These are phyloP conservation scores for Delonix regia DNA, from an alignment of 306 rosid species.

Conservation along the genomic window DNA sequence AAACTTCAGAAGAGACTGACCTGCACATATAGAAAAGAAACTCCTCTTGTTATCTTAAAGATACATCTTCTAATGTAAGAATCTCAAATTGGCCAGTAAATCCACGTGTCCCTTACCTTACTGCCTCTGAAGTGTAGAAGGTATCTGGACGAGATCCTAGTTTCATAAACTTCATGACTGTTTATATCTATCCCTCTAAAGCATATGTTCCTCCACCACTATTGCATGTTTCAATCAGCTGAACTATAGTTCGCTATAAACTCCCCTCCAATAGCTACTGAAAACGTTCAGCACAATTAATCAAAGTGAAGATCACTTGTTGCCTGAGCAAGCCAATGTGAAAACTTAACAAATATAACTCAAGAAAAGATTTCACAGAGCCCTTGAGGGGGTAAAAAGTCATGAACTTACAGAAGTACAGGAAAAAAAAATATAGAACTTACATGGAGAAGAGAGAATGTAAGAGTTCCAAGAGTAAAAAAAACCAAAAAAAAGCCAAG, in stretches of 20 bases:
- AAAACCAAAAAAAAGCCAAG: constrained; percentile 44
- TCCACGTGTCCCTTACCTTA: constrained; percentile 54
- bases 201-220: constrained; percentile 47
- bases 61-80: background rate
- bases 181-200: constrained; percentile 31
- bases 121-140: constrained; percentile 74
- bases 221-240: constrained; percentile 34
- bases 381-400: background rate
- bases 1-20: constrained; percentile 88
- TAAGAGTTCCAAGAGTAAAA: constrained; percentile 32
- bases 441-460: constrained; percentile 48
- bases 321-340: constrained; percentile 25
- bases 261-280: constrained; percentile 29
- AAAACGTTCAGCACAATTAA: constrained; percentile 36
- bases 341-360: constrained; percentile 23
- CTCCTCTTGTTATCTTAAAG: constrained; percentile 8
- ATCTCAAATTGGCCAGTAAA: background rate
- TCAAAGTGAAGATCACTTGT: constrained; percentile 40
- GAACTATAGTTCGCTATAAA: constrained; percentile 20
- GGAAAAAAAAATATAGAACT: constrained; percentile 5
- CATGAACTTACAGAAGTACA: constrained; percentile 27
- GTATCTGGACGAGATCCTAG: constrained; percentile 93
- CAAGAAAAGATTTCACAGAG: background rate
- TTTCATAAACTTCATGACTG: constrained; percentile 95
- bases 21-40: constrained; percentile 49